These are phyloP conservation scores for Pseudomonodictys pantanalensis DNA, from an alignment of 495 filamentous ascomycete genomes.

Conservation along the genomic window DNA sequence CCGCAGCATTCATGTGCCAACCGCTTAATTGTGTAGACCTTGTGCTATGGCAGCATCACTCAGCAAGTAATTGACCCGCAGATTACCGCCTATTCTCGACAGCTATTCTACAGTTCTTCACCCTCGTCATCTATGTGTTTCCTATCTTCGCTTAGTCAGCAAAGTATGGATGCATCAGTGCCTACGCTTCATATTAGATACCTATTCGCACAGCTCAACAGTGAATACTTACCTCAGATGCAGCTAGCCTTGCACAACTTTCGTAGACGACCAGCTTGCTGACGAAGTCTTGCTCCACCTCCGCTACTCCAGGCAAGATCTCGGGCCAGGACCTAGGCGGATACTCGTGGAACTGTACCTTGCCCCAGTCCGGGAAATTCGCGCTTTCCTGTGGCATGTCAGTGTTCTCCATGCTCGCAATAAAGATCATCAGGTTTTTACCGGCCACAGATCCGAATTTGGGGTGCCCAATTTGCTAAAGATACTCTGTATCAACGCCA, in stretches of 20 bases:
- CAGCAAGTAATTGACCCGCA: no score
- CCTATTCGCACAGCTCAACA: background rate
- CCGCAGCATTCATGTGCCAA: no score
- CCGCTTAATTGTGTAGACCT: no score
- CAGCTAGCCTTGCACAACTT: conserved; percentile 44
- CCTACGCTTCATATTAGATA: conserved; percentile 9
- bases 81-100: no score
- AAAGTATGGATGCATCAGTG: conserved; percentile 33
- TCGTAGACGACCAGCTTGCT: conserved; percentile 57
- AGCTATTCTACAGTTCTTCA: background rate
- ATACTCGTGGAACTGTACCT: conserved; percentile 59
- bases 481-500: conserved; percentile 84
- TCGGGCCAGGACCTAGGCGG: conserved; percentile 52
- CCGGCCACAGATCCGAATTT: conserved; percentile 72
- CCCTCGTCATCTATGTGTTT: background rate
- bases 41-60: no score
- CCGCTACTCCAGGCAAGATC: conserved; percentile 50
- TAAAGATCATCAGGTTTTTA: conserved; percentile 37
- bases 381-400: conserved; percentile 50
- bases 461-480: conserved; percentile 89
- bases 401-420: conserved; percentile 3
- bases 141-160: background rate
- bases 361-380: conserved; percentile 63
- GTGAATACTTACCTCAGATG: conserved; percentile 25
- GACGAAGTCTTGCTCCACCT: conserved; percentile 54